Evolutionary conservation across 2,329 filamentous ascomycete genomes (phyloP).

Genomic region (Cladorrhinum sp.): DNA sequence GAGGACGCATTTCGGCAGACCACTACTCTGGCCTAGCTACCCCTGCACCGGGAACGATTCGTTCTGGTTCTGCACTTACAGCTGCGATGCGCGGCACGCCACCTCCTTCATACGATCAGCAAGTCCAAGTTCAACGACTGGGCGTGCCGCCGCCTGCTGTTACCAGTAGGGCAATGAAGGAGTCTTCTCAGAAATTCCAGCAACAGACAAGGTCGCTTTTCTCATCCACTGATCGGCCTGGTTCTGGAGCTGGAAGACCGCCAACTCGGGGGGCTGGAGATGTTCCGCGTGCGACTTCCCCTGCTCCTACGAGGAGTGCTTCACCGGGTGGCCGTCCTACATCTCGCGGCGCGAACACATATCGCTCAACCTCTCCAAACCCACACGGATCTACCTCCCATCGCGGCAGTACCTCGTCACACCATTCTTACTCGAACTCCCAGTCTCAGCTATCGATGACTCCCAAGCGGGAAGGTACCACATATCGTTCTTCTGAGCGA

Average conservation of each 20-base stretch:
- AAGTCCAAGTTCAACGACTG: slow-evolving; percentile 70
- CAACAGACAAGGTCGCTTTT: slow-evolving; percentile 82
- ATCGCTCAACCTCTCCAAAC: slow-evolving; percentile 49
- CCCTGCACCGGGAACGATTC: slow-evolving; percentile 48
- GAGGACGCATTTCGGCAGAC: slow-evolving; percentile 84
- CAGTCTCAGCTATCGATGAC: neutral
- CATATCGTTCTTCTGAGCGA: neutral
- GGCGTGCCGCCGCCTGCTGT: slow-evolving; percentile 89
- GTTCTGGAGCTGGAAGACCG: slow-evolving; percentile 44
- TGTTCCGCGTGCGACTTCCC: slow-evolving; percentile 61
- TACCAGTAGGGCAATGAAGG: slow-evolving; percentile 92
- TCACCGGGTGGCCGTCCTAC: slow-evolving; percentile 56
- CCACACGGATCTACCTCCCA: slow-evolving; percentile 45
- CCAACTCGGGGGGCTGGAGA: slow-evolving; percentile 59
- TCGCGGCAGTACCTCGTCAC: neutral
- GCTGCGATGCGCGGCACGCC: slow-evolving; percentile 70
- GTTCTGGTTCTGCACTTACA: slow-evolving; percentile 41
- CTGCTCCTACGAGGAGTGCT: slow-evolving; percentile 62
- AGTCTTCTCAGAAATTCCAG: slow-evolving; percentile 85
- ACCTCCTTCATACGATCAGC: slow-evolving; percentile 80
- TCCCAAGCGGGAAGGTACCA: neutral
- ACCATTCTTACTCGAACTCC: neutral
- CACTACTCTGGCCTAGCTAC: slow-evolving; percentile 91
- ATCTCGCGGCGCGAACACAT: slow-evolving; percentile 37
- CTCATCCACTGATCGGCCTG: slow-evolving; percentile 37